Percentiles rank a stretch among this genome's conserved stretches.
Evolutionary conservation across 108 stramenopile genomes (phyloP).

Genomic region (Cyclotella atomus): DNA sequence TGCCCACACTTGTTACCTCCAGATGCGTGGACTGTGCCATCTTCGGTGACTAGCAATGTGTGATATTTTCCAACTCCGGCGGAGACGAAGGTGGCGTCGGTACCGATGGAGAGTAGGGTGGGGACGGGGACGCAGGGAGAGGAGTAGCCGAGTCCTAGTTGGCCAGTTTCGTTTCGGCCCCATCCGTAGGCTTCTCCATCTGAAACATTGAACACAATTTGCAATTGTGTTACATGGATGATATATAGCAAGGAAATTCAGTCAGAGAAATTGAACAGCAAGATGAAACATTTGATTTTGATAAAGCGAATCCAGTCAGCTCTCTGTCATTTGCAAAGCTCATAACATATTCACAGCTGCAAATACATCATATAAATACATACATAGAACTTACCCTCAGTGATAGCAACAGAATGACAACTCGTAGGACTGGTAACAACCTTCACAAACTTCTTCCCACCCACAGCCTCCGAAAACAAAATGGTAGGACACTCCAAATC

Average conservation of each 20-base stretch:
- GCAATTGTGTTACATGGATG: too few species aligned
- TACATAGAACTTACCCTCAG: conserved; percentile 22
- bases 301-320: too few species aligned
- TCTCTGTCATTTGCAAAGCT: too few species aligned
- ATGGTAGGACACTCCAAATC: conserved; percentile 65
- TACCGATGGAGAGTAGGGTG: conserved; percentile 29
- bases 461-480: conserved; percentile 36
- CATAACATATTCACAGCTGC: not conserved
- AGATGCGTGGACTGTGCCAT: conserved; percentile 64
- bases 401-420: conserved; percentile 78
- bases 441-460: conserved; percentile 44
- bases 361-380: not conserved
- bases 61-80: conserved; percentile 88
- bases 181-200: conserved; percentile 78
- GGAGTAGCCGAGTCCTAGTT: conserved; percentile 46
- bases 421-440: conserved; percentile 68
- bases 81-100: conserved; percentile 36
- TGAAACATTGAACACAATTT: not conserved
- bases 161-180: conserved; percentile 79
- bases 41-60: conserved; percentile 61
- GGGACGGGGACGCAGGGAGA: conserved; percentile 43
- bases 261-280: too few species aligned
- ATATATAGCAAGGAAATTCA: too few species aligned
- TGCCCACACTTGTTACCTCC: conserved; percentile 83
- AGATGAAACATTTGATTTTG: too few species aligned